A percentile compares a stretch with the other conserved stretches of the same genome.
Evolutionary conservation across 768 basidiomycete genomes (phyloP).

Genomic region (Lactifluus hygrophoroides): DNA sequence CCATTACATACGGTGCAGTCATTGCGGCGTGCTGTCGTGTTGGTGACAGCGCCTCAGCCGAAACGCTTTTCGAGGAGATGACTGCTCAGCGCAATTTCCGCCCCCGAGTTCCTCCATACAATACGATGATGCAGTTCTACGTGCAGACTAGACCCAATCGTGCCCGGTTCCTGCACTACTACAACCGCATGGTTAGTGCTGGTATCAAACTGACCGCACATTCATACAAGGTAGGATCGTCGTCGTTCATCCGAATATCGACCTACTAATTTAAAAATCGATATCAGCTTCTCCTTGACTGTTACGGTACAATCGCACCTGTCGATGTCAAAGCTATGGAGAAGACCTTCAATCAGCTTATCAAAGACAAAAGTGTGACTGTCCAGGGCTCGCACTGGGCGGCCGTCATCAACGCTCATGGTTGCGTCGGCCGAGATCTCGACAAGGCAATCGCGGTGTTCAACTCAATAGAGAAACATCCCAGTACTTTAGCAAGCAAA

Average conservation of each 20-base stretch:
- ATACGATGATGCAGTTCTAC: constrained; percentile 98
- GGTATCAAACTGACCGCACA: constrained; percentile 72
- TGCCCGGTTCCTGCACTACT: constrained; percentile 65
- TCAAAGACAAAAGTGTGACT: constrained; percentile 36
- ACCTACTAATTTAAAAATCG: constrained; percentile 4
- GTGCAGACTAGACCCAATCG: constrained; percentile 85
- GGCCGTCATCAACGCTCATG: constrained; percentile 81
- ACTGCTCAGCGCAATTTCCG: constrained; percentile 57
- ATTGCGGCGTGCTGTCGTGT: constrained; percentile 92
- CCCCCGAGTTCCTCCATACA: constrained; percentile 90
- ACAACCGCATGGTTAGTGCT: constrained; percentile 51
- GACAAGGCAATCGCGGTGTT: constrained; percentile 71
- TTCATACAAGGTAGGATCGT: constrained; percentile 75
- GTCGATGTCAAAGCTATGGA: constrained; percentile 69
- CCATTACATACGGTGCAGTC: constrained; percentile 91
- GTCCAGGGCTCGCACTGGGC: constrained; percentile 68
- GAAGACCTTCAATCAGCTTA: constrained; percentile 52
- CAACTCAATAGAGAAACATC: constrained; percentile 56
- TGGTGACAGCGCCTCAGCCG: constrained; percentile 78
- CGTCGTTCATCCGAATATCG: neutral
- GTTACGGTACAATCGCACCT: constrained; percentile 80
- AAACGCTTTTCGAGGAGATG: constrained; percentile 85
- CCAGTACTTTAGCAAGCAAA: constrained; percentile 30
- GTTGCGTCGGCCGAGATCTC: constrained; percentile 70
- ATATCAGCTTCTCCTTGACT: constrained; percentile 73